These are phyloP conservation scores for Penicillium sp. DNA, from an alignment of 2,329 filamentous ascomycete species.

Conservation along the genomic window DNA sequence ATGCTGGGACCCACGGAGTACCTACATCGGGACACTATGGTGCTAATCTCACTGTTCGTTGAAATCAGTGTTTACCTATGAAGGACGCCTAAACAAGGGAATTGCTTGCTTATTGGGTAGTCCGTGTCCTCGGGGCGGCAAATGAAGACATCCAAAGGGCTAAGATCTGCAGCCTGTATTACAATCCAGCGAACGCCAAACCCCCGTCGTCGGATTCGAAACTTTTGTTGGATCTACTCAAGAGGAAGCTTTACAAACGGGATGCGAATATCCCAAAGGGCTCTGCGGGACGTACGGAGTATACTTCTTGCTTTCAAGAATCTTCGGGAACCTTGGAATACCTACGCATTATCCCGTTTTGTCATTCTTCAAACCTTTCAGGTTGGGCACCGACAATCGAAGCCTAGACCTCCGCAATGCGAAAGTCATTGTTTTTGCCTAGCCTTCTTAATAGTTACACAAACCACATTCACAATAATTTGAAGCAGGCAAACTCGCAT, in stretches of 20 bases:
- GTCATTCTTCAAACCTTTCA: too few species aligned
- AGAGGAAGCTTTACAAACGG: background rate
- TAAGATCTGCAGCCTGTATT: background rate
- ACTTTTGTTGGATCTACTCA: background rate
- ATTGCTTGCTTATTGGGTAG: background rate
- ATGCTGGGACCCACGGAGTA: background rate
- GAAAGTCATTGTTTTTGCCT: background rate
- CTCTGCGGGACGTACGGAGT: too few species aligned
- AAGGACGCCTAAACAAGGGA: background rate
- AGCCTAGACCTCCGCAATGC: background rate
- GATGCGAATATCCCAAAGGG: accelerated
- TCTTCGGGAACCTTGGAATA: background rate
- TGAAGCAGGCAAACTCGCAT: background rate
- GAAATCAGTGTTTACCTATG: background rate
- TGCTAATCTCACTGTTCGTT: background rate
- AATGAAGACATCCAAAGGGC: background rate
- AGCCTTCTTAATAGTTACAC: background rate
- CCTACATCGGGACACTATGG: too few species aligned
- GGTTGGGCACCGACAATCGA: background rate
- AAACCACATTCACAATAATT: background rate
- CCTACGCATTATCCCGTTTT: background rate
- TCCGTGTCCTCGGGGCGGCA: background rate
- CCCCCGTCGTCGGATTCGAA: background rate
- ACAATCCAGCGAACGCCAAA: background rate
- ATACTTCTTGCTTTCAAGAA: too few species aligned